These are phyloP conservation scores for Leccinum arenicola DNA, from an alignment of 768 basidiomycete genomes.

Conservation along the genomic window DNA sequence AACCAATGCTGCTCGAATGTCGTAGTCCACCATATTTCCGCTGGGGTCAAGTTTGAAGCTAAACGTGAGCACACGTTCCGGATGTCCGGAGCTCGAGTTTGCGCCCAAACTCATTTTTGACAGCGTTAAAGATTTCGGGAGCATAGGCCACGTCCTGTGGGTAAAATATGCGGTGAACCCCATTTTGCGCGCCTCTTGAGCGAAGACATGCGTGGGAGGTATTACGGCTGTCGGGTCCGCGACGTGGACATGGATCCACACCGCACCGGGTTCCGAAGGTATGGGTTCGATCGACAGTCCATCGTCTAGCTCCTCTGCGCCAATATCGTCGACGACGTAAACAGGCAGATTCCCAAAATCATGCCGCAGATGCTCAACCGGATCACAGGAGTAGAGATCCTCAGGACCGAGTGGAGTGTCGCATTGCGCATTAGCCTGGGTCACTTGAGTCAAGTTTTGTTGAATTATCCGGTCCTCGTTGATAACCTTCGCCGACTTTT, in stretches of 20 bases:
- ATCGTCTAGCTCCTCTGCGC: conserved; percentile 89
- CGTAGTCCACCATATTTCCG: conserved; percentile 69
- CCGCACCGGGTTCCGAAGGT: conserved; percentile 50
- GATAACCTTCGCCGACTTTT: conserved; percentile 32
- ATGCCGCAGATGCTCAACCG: conserved; percentile 68
- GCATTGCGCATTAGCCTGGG: conserved; percentile 4
- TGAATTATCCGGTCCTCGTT: conserved; percentile 29
- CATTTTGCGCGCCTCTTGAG: conserved; percentile 52
- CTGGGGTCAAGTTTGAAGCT: conserved; percentile 61
- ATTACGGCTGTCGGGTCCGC: conserved; percentile 88
- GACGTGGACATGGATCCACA: conserved; percentile 89
- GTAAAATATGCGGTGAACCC: conserved; percentile 60
- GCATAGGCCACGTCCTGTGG: conserved; percentile 64
- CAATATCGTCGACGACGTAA: conserved; percentile 81
- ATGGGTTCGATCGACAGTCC: conserved; percentile 82
- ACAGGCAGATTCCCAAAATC: conserved; percentile 83
- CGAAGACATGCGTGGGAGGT: conserved; percentile 63
- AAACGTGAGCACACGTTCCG: conserved; percentile 72
- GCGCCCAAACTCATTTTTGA: conserved; percentile 49
- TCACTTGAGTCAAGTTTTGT: conserved; percentile 14
- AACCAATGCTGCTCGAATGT: conserved; percentile 69
- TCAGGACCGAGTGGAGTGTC: conserved; percentile 49
- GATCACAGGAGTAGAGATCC: conserved; percentile 64
- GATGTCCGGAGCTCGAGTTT: conserved; percentile 25
- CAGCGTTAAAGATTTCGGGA: conserved; percentile 61